These are phyloP conservation scores for Pichia sp. DNA, from an alignment of 1,139 yeast genomes.

Conservation along the genomic window DNA sequence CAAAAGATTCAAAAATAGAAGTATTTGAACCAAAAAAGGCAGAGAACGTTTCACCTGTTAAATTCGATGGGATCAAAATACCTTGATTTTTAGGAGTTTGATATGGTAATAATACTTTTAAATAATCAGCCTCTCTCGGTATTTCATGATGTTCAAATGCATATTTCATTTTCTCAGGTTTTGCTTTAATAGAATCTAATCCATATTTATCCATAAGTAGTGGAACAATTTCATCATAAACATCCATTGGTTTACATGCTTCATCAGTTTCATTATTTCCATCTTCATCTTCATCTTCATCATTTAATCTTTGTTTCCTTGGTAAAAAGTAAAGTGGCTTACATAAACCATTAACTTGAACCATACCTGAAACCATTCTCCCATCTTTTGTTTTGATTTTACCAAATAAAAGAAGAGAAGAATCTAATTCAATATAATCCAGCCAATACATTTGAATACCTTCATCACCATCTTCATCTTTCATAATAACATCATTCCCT, in stretches of 20 bases:
- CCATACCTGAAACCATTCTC: slow-evolving; percentile 63
- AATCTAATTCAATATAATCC: slow-evolving; percentile 78
- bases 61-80: slow-evolving; percentile 50
- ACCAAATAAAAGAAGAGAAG: slow-evolving; percentile 73
- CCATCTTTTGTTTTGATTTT: slow-evolving; percentile 60
- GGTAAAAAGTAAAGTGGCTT: slow-evolving; percentile 81
- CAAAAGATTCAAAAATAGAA: slow-evolving; percentile 78
- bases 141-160: slow-evolving; percentile 82
- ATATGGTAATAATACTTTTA: slow-evolving; percentile 72
- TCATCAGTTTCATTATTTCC: too few relatives aligned
- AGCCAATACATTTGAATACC: slow-evolving; percentile 75
- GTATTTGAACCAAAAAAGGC: slow-evolving; percentile 78
- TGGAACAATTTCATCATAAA: slow-evolving; percentile 71
- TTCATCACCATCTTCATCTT: slow-evolving; percentile 34
- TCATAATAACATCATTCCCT: slow-evolving; percentile 37
- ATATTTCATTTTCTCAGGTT: slow-evolving; percentile 69
- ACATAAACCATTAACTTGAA: slow-evolving; percentile 64
- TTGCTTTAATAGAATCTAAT: slow-evolving; percentile 57
- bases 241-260: slow-evolving; percentile 42
- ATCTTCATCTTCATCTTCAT: slow-evolving; percentile 34
- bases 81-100: slow-evolving; percentile 50
- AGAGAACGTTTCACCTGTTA: slow-evolving; percentile 70
- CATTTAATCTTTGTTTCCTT: slow-evolving; percentile 35
- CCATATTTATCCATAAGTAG: slow-evolving; percentile 58
- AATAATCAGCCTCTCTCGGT: slow-evolving; percentile 78